These are phyloP conservation scores for Fistulinella staudtii DNA, from an alignment of 1,284 basidiomycete genomes.

Conservation along the genomic window DNA sequence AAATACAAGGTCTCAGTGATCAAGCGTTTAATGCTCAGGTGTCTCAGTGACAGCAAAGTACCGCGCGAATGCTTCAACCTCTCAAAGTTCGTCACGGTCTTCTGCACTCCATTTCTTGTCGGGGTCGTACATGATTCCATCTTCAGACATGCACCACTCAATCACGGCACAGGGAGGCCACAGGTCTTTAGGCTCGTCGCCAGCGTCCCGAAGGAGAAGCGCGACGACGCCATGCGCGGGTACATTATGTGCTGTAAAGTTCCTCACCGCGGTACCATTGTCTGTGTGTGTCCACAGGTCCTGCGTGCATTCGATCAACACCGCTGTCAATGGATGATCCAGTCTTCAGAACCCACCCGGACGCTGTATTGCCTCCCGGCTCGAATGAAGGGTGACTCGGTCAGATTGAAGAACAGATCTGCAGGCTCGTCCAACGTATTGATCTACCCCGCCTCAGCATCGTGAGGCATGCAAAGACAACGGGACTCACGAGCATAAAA, in stretches of 20 bases:
- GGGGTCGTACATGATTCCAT: conserved; percentile 31
- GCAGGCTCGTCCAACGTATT: conserved; percentile 52
- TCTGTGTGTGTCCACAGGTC: conserved; percentile 67
- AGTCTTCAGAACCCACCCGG: conserved; percentile 38
- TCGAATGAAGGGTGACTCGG: conserved; percentile 67
- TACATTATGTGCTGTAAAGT: conserved; percentile 53
- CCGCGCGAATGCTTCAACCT: no score
- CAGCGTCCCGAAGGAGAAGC: conserved; percentile 59
- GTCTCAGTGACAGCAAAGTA: no score
- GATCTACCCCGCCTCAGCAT: conserved; percentile 32
- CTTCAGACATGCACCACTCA: conserved; percentile 41
- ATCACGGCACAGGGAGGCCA: conserved; percentile 44
- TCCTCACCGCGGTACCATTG: conserved; percentile 63
- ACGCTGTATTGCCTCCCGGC: conserved; percentile 61
- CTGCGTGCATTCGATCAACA: conserved; percentile 33
- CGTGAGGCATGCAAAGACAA: not conserved
- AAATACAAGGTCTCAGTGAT: no score
- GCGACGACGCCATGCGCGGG: conserved; percentile 70
- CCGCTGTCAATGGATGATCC: not conserved
- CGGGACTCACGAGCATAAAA: conserved; percentile 48
- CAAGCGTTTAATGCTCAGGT: no score
- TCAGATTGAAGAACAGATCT: conserved; percentile 58
- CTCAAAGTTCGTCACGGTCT: no score
- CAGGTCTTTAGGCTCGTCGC: conserved; percentile 56
- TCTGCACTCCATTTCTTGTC: conserved; percentile 30